Evolutionary conservation across 163 green algal species (phyloP).

Genomic region (Volvox carteri): DNA sequence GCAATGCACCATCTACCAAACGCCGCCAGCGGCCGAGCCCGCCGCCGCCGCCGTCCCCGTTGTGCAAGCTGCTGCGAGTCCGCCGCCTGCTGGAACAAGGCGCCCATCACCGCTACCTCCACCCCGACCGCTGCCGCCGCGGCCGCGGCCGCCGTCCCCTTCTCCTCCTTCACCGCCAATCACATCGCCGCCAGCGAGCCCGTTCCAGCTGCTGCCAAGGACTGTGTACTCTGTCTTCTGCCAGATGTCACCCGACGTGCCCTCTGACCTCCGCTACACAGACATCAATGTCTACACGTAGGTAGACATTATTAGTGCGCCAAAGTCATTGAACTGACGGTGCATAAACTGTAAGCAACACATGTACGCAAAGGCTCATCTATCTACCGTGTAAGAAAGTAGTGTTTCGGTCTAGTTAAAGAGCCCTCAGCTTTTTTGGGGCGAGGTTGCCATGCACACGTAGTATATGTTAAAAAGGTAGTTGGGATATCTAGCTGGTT

Average conservation of each 20-base stretch:
- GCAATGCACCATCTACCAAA: neutral
- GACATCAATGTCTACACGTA: neutral
- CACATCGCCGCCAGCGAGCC: neutral
- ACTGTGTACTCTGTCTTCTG: neutral
- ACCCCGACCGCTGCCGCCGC: neutral
- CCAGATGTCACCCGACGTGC: neutral
- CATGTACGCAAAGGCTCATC: neutral
- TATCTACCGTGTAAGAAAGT: neutral
- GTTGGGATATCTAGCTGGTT: too few relatives aligned
- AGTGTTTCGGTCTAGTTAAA: neutral
- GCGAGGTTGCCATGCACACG: neutral
- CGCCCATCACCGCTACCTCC: neutral
- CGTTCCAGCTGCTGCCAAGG: neutral
- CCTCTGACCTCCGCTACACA: neutral
- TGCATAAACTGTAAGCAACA: too few relatives aligned
- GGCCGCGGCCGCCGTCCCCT: too few relatives aligned
- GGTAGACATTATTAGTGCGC: too few relatives aligned
- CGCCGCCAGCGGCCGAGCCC: too few relatives aligned
- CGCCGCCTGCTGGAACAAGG: too few relatives aligned
- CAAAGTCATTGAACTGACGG: too few relatives aligned
- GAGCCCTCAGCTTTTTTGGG: neutral
- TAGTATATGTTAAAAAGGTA: too few relatives aligned
- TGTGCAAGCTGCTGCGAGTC: neutral
- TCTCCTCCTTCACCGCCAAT: too few relatives aligned
- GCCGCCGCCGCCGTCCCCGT: too few relatives aligned